These are phyloP conservation scores for Isoetes taiwanensis DNA, from an alignment of 75 land plant genomes.

Conservation along the genomic window DNA sequence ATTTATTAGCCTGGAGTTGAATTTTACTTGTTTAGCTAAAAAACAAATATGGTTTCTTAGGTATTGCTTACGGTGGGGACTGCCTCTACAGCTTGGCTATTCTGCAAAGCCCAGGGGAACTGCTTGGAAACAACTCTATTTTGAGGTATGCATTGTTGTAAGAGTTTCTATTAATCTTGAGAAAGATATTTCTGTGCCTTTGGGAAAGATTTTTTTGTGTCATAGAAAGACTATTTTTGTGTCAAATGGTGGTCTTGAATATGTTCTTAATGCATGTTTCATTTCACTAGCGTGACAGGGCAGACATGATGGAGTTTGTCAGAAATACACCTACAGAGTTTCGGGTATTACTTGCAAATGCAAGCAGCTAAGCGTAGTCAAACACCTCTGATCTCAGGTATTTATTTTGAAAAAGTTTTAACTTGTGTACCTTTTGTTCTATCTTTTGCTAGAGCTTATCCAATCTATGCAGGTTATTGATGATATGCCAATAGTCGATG, in stretches of 20 bases:
- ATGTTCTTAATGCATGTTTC: neutral
- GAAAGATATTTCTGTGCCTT: neutral
- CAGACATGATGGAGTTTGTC: neutral
- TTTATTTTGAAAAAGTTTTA: neutral
- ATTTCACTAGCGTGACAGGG: neutral
- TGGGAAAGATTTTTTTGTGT: conserved; percentile 1
- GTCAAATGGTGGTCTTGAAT: neutral
- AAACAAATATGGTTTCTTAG: neutral
- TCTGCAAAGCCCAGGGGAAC: neutral
- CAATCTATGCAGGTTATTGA: neutral
- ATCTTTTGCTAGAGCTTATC: neutral
- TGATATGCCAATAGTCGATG: neutral
- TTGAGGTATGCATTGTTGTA: conserved; percentile 9
- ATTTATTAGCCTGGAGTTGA: neutral
- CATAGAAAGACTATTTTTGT: too few relatives aligned
- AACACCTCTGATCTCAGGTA: conserved; percentile 20
- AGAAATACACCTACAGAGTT: conserved; percentile 1
- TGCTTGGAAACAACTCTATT: conserved; percentile 2
- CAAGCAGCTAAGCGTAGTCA: conserved; percentile 2
- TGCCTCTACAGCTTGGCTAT: too few relatives aligned
- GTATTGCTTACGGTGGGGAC: neutral
- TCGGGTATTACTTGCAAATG: conserved; percentile 4
- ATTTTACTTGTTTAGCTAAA: neutral
- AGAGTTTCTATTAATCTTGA: neutral
- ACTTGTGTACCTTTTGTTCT: neutral